Evolutionary conservation across 257 asterid species (phyloP), one percentile per base, ranked within the genome.

Genomic region (Echium plantagineum): DNA sequence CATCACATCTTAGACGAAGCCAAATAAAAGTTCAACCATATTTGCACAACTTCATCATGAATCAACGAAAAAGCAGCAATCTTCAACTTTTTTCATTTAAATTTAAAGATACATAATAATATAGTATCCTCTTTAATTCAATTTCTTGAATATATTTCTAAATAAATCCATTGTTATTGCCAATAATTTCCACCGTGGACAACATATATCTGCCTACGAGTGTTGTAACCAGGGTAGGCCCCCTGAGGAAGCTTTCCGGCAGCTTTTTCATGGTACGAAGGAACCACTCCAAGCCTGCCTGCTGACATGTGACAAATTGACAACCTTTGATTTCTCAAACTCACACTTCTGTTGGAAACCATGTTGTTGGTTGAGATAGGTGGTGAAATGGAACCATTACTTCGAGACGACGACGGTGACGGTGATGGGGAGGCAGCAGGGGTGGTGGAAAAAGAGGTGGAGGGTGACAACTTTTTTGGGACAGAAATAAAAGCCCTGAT

Each of bases 401-500:
- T 76, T 55, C 75, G 67, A 57, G 67, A 67, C 19, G 84, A 77
- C 55, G 89, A 67, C 49, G 26, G 26, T 24, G 83, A 57, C 13
- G 90, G 78, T 55, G 86, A 66, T 53, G 84, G 9, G 8, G 48
- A 38, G 48, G 48, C 12, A 38, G 26, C 26, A 24, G 66, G 48
- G 77, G 59, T 55, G 86, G 68, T 49, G 84, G 48, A 38, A 7
- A 38, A 38, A 38, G 15, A 38, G 12, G 48, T 1, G 48, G 48
- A 71, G 24, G 86, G 85, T 8, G 83, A 77, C 1, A 65, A 24
- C 62, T 52, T 66, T 76, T 78, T 78, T 2, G 83, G 83, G 47
- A 69, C 71, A 7, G 72, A 80, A 15, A 89, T 80, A 58, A 84
- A 82, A 56, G 93, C 93, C 58, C 94, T 73, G 55, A 89, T 86